phyloP scores from a whole-genome alignment of 208 protist species.

The Leishmania aethiopica region DNA sequence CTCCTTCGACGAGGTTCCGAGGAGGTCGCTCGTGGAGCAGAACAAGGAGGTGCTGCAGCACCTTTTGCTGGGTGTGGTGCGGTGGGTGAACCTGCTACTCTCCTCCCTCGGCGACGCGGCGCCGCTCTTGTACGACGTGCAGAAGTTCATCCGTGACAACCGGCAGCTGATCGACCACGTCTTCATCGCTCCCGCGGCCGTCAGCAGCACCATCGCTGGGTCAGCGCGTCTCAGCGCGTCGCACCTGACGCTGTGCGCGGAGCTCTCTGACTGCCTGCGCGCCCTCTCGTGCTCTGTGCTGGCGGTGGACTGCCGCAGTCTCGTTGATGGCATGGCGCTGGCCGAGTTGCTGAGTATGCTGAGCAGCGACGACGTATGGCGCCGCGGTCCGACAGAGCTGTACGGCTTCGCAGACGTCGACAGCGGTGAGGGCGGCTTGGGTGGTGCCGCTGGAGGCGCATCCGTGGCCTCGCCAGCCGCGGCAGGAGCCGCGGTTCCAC shows the following conservation, averaged over 20 bases:
- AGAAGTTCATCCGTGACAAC: constrained; percentile 60
- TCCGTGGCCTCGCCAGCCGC: not conserved
- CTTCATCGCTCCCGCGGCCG: constrained; percentile 35
- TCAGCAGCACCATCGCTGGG: constrained; percentile 16
- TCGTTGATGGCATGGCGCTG: constrained; percentile 64
- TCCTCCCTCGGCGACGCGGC: constrained; percentile 52
- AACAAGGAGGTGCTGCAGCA: constrained; percentile 68
- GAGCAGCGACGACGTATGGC: constrained; percentile 32
- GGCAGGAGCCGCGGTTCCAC: not conserved
- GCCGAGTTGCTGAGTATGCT: constrained; percentile 48
- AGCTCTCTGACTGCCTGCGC: constrained; percentile 62
- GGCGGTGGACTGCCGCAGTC: constrained; percentile 56
- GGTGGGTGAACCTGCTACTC: constrained; percentile 77
- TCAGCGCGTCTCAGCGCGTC: constrained; percentile 36
- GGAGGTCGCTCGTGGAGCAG: constrained; percentile 42
- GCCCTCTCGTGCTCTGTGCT: constrained; percentile 55
- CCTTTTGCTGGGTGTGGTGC: constrained; percentile 52
- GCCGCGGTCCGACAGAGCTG: constrained; percentile 18
- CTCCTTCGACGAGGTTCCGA: constrained; percentile 13
- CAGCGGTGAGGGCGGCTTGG: not conserved
- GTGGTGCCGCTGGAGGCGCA: constrained; percentile 12
- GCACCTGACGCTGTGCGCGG: constrained; percentile 56
- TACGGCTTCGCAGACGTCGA: constrained; percentile 18
- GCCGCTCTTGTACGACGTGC: constrained; percentile 47
- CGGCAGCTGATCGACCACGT: constrained; percentile 70